These are phyloP conservation scores for Aureobasidium sp. DNA, from an alignment of 2,329 filamentous ascomycete species.

Conservation along the genomic window DNA sequence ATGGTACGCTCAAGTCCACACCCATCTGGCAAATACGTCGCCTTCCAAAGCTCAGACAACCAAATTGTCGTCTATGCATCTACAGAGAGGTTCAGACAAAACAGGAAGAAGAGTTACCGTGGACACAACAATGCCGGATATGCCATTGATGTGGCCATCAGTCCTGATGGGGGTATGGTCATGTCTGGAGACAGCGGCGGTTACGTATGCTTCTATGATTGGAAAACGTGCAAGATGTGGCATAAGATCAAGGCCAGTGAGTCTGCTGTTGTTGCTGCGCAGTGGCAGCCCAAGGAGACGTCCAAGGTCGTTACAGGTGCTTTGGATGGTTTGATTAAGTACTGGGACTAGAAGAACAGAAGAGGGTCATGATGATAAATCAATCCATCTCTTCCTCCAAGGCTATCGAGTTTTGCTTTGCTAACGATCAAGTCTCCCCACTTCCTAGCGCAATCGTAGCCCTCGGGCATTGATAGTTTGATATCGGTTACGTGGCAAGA, in stretches of 20 bases:
- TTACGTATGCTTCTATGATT: slow-evolving; percentile 95
- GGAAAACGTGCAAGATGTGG: slow-evolving; percentile 99
- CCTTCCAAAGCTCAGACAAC: slow-evolving; percentile 90
- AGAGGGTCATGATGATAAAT: not conserved
- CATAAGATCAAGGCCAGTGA: slow-evolving; percentile 88
- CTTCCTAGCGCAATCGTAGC: not conserved
- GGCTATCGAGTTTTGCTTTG: not conserved
- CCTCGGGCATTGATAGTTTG: not conserved
- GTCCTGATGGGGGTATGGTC: slow-evolving; percentile 86
- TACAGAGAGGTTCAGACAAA: slow-evolving; percentile 93
- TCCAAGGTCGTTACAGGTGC: slow-evolving; percentile 90
- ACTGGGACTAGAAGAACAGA: slow-evolving; percentile 65
- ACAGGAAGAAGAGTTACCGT: slow-evolving; percentile 92
- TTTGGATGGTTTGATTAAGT: slow-evolving; percentile 78
- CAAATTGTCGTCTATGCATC: slow-evolving; percentile 94
- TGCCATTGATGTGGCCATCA: slow-evolving; percentile 81
- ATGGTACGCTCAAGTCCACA: slow-evolving; percentile 81
- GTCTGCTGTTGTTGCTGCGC: slow-evolving; percentile 73
- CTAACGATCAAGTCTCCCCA: not conserved
- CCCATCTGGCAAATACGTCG: slow-evolving; percentile 87
- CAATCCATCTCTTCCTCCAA: not conserved
- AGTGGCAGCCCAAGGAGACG: slow-evolving; percentile 97
- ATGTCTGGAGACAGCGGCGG: slow-evolving; percentile 81
- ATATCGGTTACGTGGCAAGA: not conserved
- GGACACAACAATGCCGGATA: slow-evolving; percentile 96